A percentile compares a stretch with the other conserved stretches of the same genome.
phyloP scores from a whole-genome alignment of 1,284 basidiomycete species.

The Malassezia cuniculi region DNA sequence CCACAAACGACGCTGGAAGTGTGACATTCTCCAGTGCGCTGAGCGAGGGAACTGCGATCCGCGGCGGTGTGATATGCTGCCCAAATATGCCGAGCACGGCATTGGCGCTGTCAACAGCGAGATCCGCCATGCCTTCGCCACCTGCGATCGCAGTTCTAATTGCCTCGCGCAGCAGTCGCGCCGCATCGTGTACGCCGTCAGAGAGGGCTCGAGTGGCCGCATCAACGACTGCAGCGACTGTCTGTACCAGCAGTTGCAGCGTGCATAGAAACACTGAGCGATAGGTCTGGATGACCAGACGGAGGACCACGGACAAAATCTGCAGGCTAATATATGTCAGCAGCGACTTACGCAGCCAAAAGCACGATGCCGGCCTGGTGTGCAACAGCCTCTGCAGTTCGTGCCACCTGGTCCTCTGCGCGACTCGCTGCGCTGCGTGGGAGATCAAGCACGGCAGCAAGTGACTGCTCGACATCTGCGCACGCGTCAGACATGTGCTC shows the following conservation, averaged over 20 bases:
- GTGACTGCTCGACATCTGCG: no score
- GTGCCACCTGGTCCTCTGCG: no score
- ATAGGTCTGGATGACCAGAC: no score
- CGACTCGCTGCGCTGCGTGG: no score
- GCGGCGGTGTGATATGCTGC: neutral
- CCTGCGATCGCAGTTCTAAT: neutral
- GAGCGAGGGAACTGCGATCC: neutral
- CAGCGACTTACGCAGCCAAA: no score
- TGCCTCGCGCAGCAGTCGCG: conserved; percentile 2
- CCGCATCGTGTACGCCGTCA: conserved; percentile 3
- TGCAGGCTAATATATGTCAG: no score
- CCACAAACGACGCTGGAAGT: conserved; percentile 4
- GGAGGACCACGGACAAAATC: no score
- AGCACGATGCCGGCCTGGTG: no score
- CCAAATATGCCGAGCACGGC: conserved; percentile 6
- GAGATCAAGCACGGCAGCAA: no score
- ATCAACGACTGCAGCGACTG: conserved; percentile 4
- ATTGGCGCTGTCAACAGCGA: conserved; percentile 4
- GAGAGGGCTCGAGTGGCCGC: conserved; percentile 6
- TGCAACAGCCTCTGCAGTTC: no score
- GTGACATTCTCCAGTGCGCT: conserved; percentile 9
- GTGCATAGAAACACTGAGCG: conserved; percentile 7
- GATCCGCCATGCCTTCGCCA: conserved; percentile 4
- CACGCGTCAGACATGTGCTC: no score
- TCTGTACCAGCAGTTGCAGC: conserved; percentile 8